Percentiles rank a stretch among this genome's conserved stretches.
These are phyloP conservation scores for Eucalyptus melliodora DNA, from an alignment of 345 rosid species.

Conservation along the genomic window DNA sequence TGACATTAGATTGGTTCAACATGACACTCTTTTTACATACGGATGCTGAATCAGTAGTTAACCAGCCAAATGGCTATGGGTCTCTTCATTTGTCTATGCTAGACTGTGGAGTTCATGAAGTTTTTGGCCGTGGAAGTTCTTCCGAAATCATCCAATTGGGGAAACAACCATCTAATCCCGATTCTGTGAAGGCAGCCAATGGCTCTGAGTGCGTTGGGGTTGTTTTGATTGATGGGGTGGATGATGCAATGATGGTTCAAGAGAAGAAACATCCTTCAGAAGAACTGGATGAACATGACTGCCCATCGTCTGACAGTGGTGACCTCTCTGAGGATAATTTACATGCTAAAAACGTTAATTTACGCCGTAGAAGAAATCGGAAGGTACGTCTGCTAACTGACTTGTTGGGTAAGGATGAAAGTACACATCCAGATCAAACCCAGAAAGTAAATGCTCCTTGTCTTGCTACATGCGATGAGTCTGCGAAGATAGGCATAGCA, in stretches of 20 bases:
- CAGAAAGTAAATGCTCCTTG: constrained; percentile 19
- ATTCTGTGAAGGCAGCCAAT: constrained; percentile 1
- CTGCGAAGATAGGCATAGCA: constrained; percentile 2
- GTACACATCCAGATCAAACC: not conserved
- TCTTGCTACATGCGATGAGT: constrained; percentile 8
- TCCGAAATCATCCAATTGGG: not conserved
- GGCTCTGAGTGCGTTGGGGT: constrained; percentile 1
- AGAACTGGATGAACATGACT: constrained; percentile 20
- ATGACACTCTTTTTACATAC: not conserved
- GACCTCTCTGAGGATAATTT: constrained; percentile 14
- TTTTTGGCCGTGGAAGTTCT: constrained; percentile 4
- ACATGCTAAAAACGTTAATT: constrained; percentile 16
- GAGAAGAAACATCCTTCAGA: constrained; percentile 12
- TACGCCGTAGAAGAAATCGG: constrained; percentile 46
- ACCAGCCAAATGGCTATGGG: constrained; percentile 4
- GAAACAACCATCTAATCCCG: constrained; percentile 1
- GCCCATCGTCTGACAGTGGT: constrained; percentile 45
- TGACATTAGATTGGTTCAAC: not conserved
- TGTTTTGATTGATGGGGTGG: constrained; percentile 13
- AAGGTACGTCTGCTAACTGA: constrained; percentile 76
- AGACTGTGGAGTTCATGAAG: constrained; percentile 1
- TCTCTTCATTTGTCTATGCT: constrained; percentile 3
- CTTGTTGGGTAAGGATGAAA: constrained; percentile 33
- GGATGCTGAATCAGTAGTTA: constrained; percentile 15
- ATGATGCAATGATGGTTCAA: constrained; percentile 8